phyloP scores from a whole-genome alignment of 345 rosid genomes.

The Xanthoceras sorbifolium region DNA sequence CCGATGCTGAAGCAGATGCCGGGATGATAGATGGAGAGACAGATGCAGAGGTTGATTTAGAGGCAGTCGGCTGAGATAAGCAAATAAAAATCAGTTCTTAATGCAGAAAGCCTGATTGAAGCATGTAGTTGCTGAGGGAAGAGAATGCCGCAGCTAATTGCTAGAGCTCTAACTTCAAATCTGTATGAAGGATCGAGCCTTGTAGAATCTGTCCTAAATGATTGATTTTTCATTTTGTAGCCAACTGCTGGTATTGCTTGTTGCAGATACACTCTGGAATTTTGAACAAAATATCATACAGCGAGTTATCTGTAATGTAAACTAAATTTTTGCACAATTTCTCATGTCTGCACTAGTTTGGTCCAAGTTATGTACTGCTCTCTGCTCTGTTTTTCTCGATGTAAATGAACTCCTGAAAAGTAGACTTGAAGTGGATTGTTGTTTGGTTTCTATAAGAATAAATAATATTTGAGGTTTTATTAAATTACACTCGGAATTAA shows the following conservation, averaged over 20 bases:
- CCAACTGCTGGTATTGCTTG: background rate
- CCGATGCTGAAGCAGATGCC: constrained; percentile 54
- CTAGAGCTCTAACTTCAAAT: background rate
- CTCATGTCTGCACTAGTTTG: background rate
- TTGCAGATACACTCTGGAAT: background rate
- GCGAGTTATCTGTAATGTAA: background rate
- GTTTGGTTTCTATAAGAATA: no score
- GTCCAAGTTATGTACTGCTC: background rate
- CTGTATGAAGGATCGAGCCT: background rate
- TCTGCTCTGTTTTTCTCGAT: background rate
- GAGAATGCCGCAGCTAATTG: background rate
- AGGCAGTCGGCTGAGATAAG: constrained; percentile 37
- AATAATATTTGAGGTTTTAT: no score
- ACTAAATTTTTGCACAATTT: background rate
- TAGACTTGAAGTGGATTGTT: no score
- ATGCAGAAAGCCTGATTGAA: background rate
- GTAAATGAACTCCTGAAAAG: no score
- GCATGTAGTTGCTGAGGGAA: background rate
- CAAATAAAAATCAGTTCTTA: background rate
- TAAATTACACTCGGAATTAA: no score
- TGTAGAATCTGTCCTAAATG: background rate
- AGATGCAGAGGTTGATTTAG: constrained; percentile 67
- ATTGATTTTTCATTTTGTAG: background rate
- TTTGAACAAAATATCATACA: background rate
- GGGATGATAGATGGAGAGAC: constrained; percentile 70